Base-by-base conservation (phyloP, 495 filamentous ascomycete genomes). In the Opeltia flavorubescens region DNA sequence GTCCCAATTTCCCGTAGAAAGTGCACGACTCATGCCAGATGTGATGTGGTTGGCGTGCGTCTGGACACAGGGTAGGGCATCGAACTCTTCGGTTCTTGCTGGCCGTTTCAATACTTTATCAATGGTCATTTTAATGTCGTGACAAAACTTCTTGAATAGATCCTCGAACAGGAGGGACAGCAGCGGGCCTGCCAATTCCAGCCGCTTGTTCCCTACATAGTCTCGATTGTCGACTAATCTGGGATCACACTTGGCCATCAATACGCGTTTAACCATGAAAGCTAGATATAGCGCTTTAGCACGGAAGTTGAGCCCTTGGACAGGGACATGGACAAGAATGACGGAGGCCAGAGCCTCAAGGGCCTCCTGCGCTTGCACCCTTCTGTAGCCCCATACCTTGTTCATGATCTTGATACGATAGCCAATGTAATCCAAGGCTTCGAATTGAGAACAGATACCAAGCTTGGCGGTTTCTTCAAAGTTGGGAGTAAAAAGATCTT, bases 1-100 rank as follows among this genome's bases (percentile, higher is more conserved):
- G 47, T 73, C 94, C 91, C 91, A 99, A 56, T 99, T 99, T 13
- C 91, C 91, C 15, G 89, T 95, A 41, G 94, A 84, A 24, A 99
- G 89, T 5, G 91, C 88, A 27, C 93, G 78, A 54, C 87, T 87
- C 75, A 99, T 81, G 2, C 93, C 93, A 43, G 78, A 68, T 0
- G 87, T 94, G 49, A 99, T 95, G 50, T 80, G 73, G 46, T 79
- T 81, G 21, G 80, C 79, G 49, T 91, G 84, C 40, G 79, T 76
- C 36, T 73, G 74, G 48, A 99, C 74, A 50, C 88, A 74, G 34
- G 80, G 72, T 41, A 76, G 74, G 1, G 89, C 86, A 58, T 99
- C 91, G 52, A 95, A 93, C 46, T 84, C 76, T 27, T 83, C 75
- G 0, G 86, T 85, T 18, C 87, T 76, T 51, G 87, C 84, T 40